Evolutionary conservation across 2,329 filamentous ascomycete genomes (phyloP).

Genomic region (Apiospora phragmitis): DNA sequence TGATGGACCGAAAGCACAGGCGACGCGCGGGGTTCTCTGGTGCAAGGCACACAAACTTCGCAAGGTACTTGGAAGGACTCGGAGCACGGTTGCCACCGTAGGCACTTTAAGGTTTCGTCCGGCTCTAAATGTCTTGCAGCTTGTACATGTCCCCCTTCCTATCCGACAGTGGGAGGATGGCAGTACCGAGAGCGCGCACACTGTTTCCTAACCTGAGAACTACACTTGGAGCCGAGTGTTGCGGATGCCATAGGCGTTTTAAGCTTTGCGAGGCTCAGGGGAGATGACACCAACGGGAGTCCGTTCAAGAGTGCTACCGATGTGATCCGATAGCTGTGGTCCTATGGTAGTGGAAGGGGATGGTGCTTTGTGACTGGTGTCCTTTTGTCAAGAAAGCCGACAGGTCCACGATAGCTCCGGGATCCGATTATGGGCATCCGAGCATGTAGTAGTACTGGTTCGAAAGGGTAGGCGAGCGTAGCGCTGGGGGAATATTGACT

Average conservation of each 20-base stretch:
- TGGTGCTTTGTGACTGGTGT: neutral
- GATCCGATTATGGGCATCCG: neutral
- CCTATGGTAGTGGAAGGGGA: neutral
- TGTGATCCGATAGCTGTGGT: neutral
- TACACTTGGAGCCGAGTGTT: neutral
- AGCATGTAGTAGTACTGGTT: neutral
- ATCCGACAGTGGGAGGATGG: conserved; percentile 4
- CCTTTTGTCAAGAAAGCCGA: neutral
- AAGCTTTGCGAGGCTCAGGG: conserved; percentile 9
- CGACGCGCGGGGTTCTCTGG: conserved; percentile 6
- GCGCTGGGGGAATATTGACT: neutral
- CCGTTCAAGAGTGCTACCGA: conserved; percentile 3
- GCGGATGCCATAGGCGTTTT: conserved; percentile 12
- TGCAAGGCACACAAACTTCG: conserved; percentile 9
- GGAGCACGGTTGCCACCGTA: conserved; percentile 10
- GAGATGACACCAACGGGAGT: neutral
- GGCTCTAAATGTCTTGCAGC: conserved; percentile 9
- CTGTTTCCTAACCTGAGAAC: conserved; percentile 9
- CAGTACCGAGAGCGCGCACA: neutral
- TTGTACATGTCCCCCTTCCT: conserved; percentile 10
- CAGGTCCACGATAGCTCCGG: neutral
- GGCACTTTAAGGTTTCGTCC: conserved; percentile 12
- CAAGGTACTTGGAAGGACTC: conserved; percentile 10
- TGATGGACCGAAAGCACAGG: conserved; percentile 6
- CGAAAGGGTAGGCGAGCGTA: neutral